These are phyloP conservation scores for Sanguinoderma infundibulare DNA, from an alignment of 1,284 basidiomycete genomes.

Conservation along the genomic window DNA sequence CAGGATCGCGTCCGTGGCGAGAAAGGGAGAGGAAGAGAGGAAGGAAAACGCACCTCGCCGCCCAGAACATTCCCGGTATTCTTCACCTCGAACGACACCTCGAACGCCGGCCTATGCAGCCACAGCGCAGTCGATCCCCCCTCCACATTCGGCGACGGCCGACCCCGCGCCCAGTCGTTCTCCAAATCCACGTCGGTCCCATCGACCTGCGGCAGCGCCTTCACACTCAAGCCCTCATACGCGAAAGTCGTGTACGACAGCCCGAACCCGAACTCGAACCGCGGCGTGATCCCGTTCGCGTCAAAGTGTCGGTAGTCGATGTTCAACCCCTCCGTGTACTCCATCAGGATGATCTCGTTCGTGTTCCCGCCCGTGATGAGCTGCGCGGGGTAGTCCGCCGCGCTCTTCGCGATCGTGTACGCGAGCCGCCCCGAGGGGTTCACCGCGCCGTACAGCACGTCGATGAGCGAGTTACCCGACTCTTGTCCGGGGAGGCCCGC, in stretches of 20 bases:
- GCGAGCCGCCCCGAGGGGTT: constrained; percentile 82
- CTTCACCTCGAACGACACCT: constrained; percentile 60
- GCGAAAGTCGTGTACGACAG: constrained; percentile 84
- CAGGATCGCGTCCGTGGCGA: constrained; percentile 52
- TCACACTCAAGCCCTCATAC: constrained; percentile 59
- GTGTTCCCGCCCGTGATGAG: constrained; percentile 48
- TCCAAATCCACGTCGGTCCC: constrained; percentile 43
- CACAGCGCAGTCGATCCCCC: constrained; percentile 62
- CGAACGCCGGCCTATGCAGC: constrained; percentile 67
- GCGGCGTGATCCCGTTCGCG: constrained; percentile 58
- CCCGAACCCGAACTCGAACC: constrained; percentile 84
- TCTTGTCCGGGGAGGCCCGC: constrained; percentile 79
- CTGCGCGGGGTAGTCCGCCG: constrained; percentile 69
- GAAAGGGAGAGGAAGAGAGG: background rate
- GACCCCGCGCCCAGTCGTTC: constrained; percentile 57
- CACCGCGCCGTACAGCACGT: constrained; percentile 72
- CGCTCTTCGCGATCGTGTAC: constrained; percentile 78
- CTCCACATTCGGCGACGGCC: constrained; percentile 48
- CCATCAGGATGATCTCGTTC: constrained; percentile 53
- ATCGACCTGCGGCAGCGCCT: constrained; percentile 39
- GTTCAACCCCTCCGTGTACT: constrained; percentile 71
- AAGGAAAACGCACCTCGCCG: constrained; percentile 48
- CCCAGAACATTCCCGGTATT: constrained; percentile 63
- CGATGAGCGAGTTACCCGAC: constrained; percentile 75
- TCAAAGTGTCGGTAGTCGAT: constrained; percentile 86